Evolutionary conservation across 2,329 filamentous ascomycete species (phyloP).

Genomic region (Claviceps sp.): DNA sequence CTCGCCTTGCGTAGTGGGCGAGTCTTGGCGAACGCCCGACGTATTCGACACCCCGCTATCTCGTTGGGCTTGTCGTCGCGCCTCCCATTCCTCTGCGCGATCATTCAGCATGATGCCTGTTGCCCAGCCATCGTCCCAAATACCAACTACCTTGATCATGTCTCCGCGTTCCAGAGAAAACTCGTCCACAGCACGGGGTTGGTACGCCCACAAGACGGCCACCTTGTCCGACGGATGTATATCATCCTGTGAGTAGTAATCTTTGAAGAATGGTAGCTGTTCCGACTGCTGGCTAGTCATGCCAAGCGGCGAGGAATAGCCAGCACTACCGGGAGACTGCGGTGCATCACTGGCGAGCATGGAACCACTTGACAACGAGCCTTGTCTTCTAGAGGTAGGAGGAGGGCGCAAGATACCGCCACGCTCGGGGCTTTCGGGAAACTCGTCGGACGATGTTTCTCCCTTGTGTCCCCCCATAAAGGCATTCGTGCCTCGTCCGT

Average conservation of each 20-base stretch:
- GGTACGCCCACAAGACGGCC: slow-evolving; percentile 89
- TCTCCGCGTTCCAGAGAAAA: slow-evolving; percentile 88
- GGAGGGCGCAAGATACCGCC: slow-evolving; percentile 43
- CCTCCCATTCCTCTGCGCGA: slow-evolving; percentile 79
- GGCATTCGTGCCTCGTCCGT: slow-evolving; percentile 25
- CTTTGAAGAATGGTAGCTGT: slow-evolving; percentile 91
- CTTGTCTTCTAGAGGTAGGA: slow-evolving; percentile 54
- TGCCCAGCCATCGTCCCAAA: slow-evolving; percentile 99
- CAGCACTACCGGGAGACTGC: slow-evolving; percentile 60
- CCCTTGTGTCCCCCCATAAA: slow-evolving; percentile 31
- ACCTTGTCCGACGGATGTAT: slow-evolving; percentile 87
- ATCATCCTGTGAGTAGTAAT: slow-evolving; percentile 96
- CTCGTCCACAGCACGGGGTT: slow-evolving; percentile 84
- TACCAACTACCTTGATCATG: slow-evolving; percentile 95
- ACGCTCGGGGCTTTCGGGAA: slow-evolving; percentile 55
- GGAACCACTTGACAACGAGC: slow-evolving; percentile 81
- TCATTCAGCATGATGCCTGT: slow-evolving; percentile 78
- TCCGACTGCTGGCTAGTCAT: slow-evolving; percentile 84
- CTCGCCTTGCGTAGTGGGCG: slow-evolving; percentile 56
- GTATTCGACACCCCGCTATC: slow-evolving; percentile 89
- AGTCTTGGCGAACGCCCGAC: slow-evolving; percentile 46
- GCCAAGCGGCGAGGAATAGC: slow-evolving; percentile 72
- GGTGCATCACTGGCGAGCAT: slow-evolving; percentile 56
- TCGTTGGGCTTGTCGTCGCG: slow-evolving; percentile 60
- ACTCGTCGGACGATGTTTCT: slow-evolving; percentile 58